Conservation (phyloP, 2,329 filamentous ascomycete species). For the Fusarium graminum region DNA sequence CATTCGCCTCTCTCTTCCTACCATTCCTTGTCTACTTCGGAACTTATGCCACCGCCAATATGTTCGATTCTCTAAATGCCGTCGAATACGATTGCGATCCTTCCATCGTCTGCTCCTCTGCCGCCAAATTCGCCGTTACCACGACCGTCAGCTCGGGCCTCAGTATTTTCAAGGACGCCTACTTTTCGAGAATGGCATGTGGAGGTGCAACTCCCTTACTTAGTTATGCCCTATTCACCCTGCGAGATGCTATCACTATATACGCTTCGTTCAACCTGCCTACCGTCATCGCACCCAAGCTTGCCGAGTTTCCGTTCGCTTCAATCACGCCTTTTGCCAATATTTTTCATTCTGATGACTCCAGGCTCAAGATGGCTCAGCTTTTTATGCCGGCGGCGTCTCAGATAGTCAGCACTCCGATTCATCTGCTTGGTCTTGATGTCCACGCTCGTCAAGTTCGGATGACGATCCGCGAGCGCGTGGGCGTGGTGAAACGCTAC, state of each 20-base stretch:
- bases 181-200: slow-evolving; percentile 40
- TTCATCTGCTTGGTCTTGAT: slow-evolving; percentile 45
- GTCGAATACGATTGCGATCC: slow-evolving; percentile 36
- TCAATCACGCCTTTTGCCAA: slow-evolving; percentile 34
- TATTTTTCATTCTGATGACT: slow-evolving; percentile 42
- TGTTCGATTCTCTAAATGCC: slow-evolving; percentile 46
- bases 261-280: slow-evolving; percentile 48
- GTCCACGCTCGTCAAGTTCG: slow-evolving; percentile 35
- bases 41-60: slow-evolving; percentile 47
- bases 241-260: slow-evolving; percentile 44
- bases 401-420: slow-evolving; percentile 44
- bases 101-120: slow-evolving; percentile 38
- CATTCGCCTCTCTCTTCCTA: slow-evolving; percentile 41
- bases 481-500: slow-evolving; percentile 31
- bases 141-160: slow-evolving; percentile 42
- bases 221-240: slow-evolving; percentile 43
- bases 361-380: slow-evolving; percentile 45
- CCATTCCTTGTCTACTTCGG: slow-evolving; percentile 48
- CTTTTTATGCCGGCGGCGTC: slow-evolving; percentile 43
- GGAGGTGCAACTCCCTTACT: slow-evolving; percentile 38
- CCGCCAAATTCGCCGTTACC: slow-evolving; percentile 45
- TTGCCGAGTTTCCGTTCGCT: slow-evolving; percentile 41
- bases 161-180: slow-evolving; percentile 45
- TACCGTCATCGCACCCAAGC: slow-evolving; percentile 42
- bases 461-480: slow-evolving; percentile 36